phyloP scores from a whole-genome alignment of 1,284 basidiomycete genomes.

The Austroboletus niveus region DNA sequence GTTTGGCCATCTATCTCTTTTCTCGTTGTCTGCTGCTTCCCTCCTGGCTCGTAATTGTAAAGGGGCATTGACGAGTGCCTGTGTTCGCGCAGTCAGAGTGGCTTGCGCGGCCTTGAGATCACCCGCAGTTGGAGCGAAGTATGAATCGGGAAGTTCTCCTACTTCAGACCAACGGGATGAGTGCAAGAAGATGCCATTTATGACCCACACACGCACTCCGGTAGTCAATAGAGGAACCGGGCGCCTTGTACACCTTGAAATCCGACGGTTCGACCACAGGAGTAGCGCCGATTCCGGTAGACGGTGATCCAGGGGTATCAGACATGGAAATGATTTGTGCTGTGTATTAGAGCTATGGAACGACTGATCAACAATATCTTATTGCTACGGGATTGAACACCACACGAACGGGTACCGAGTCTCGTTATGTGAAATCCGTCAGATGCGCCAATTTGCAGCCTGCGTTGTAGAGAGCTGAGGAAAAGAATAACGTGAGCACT shows the following conservation, averaged over 20 bases:
- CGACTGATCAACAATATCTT: conserved; percentile 16
- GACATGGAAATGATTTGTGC: conserved; percentile 24
- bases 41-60: conserved; percentile 68
- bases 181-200: not conserved
- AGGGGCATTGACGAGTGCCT: conserved; percentile 74
- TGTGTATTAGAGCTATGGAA: conserved; percentile 13
- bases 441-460: not conserved
- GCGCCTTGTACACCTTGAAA: conserved; percentile 52
- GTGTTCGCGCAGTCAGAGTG: conserved; percentile 57
- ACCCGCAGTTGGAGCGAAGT: conserved; percentile 70
- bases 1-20: conserved; percentile 67
- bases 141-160: conserved; percentile 62
- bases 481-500: conserved; percentile 9
- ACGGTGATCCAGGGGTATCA: conserved; percentile 16
- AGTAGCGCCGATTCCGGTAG: conserved; percentile 2
- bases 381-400: conserved; percentile 10
- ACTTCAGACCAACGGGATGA: conserved; percentile 18
- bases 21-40: conserved; percentile 63
- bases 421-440: conserved; percentile 8
- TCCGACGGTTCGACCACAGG: conserved; percentile 11
- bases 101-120: conserved; percentile 75
- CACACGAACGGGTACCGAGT: conserved; percentile 11
- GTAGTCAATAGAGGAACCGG: conserved; percentile 16
- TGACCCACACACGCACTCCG: conserved; percentile 25
- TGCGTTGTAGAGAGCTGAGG: not conserved